Conservation (phyloP, 805 yeast species). For the Lipomyces chichibuensis region DNA sequence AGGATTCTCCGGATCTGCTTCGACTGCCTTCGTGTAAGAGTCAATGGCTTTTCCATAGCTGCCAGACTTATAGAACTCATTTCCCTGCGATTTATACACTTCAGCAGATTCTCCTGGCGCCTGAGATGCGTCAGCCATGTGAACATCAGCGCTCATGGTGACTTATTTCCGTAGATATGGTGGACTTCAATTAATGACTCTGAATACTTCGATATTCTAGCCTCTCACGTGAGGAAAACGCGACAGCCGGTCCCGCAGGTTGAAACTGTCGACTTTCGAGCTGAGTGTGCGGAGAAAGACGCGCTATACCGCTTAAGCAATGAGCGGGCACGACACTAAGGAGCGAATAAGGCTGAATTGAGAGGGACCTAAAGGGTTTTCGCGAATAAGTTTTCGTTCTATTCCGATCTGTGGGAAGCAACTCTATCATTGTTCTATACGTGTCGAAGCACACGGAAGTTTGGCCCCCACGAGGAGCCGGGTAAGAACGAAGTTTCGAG, state of each 20-base stretch:
- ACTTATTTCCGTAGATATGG: background rate
- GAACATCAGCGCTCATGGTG: background rate
- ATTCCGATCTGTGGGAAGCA: background rate
- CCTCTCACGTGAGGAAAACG: background rate
- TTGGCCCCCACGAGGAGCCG: background rate
- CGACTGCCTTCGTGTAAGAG: conserved; percentile 32
- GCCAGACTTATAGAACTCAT: conserved; percentile 45
- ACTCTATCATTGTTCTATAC: background rate
- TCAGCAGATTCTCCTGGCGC: conserved; percentile 18
- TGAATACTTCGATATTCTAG: background rate
- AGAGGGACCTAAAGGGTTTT: background rate
- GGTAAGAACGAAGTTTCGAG: conserved; percentile 13
- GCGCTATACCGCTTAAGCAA: background rate
- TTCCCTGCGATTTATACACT: conserved; percentile 44
- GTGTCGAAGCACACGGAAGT: conserved; percentile 3
- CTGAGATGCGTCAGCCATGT: conserved; percentile 6
- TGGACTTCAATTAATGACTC: background rate
- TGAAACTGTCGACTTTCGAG: background rate
- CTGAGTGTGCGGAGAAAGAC: background rate
- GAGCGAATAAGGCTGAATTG: background rate
- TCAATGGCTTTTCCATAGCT: conserved; percentile 46
- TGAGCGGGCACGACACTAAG: background rate
- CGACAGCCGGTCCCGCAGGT: background rate
- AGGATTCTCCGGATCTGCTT: conserved; percentile 44
- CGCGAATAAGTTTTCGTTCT: background rate